Conservation (phyloP, 202 grass and related monocot species). For the Cymbopogon flexuosus region DNA sequence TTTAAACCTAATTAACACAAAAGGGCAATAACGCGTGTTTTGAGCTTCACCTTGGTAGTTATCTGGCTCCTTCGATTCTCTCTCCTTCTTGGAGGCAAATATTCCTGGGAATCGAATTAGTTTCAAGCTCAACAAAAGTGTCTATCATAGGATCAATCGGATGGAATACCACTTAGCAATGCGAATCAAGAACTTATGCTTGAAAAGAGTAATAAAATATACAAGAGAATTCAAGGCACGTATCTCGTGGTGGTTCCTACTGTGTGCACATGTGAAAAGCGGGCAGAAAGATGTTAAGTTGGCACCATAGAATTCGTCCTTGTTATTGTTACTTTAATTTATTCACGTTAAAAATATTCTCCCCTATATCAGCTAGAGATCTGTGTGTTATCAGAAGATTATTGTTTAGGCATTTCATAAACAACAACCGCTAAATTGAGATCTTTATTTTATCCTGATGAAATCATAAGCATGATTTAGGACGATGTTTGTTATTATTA, state of each 20-base stretch:
- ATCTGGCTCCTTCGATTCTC: constrained; percentile 10
- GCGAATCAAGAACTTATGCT: constrained; percentile 36
- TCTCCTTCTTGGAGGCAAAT: constrained; percentile 20
- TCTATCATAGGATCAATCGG: constrained; percentile 24
- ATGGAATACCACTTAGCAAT: constrained; percentile 37
- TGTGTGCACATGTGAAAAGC: constrained; percentile 8
- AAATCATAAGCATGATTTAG: neutral
- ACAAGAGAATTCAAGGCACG: constrained; percentile 2
- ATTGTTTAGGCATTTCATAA: neutral
- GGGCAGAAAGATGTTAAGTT: neutral
- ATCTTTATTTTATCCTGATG: neutral
- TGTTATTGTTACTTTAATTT: neutral
- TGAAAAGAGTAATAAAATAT: neutral
- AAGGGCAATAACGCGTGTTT: neutral
- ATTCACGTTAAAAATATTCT: neutral
- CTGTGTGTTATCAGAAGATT: neutral
- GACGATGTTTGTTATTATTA: neutral
- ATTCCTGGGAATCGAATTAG: constrained; percentile 25
- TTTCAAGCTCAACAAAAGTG: constrained; percentile 15
- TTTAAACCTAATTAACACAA: neutral
- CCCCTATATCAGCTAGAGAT: neutral
- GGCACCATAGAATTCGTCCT: neutral
- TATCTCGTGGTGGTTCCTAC: constrained; percentile 22
- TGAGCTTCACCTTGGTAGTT: constrained; percentile 9
- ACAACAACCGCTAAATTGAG: neutral